Evolutionary conservation across 2,329 filamentous ascomycete genomes (phyloP).

Genomic region (Diplodia intermedia): DNA sequence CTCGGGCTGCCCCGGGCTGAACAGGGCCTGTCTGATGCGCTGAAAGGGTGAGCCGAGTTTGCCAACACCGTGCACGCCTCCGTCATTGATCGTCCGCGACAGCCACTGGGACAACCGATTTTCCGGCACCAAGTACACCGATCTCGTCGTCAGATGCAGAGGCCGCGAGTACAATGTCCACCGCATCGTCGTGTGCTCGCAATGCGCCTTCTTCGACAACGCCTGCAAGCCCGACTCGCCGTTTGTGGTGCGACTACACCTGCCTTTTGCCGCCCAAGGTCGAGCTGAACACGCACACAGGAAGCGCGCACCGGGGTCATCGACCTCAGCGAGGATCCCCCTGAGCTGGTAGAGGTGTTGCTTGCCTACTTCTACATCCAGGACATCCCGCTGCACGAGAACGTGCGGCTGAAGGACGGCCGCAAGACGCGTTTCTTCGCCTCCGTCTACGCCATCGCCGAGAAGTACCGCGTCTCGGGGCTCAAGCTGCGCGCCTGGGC

Average conservation of each 20-base stretch:
- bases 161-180: conserved; percentile 9
- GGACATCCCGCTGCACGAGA: conserved; percentile 25
- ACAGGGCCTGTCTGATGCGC: not conserved
- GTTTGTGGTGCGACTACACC: not conserved
- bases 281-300: not conserved
- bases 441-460: conserved; percentile 5
- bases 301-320: conserved; percentile 17
- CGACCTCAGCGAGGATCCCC: conserved; percentile 20
- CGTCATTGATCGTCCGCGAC: not conserved
- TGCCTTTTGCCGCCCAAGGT: too few relatives aligned
- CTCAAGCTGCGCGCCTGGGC: conserved; percentile 6
- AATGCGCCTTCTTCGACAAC: conserved; percentile 15
- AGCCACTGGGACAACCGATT: not conserved
- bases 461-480: conserved; percentile 9
- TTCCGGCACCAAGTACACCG: conserved; percentile 1
- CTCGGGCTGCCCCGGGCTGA: not conserved
- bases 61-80: not conserved
- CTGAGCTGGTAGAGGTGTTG: conserved; percentile 19
- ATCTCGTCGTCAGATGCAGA: conserved; percentile 14
- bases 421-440: conserved; percentile 4
- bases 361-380: conserved; percentile 30
- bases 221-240: conserved; percentile 2
- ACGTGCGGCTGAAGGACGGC: not conserved
- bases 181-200: conserved; percentile 1
- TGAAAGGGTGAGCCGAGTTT: not conserved